Base-by-base conservation (phyloP, 1,284 basidiomycete genomes). In the Apiotrichum mycotoxinovorans region DNA sequence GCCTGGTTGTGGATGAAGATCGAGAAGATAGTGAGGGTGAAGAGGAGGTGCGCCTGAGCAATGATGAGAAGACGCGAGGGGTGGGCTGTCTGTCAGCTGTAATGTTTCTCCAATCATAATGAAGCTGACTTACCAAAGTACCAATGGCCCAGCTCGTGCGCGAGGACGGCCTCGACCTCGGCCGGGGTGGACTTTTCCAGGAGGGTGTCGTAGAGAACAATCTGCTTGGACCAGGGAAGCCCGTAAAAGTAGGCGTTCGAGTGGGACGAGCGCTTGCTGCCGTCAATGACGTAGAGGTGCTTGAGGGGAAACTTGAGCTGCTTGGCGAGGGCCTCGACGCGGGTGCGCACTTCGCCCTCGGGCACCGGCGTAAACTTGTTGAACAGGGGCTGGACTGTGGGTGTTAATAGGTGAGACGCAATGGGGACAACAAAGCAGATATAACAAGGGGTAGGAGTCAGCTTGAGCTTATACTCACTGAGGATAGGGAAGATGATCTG, bases 131-230 rank as follows among this genome's bases (percentile, higher is more conserved):
- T 5, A 48, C 46, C 81, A 77, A 85, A 85, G 69, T 88, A 89
- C 92, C 92, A 97, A 78, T 97, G 93, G 0, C 95, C 95, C 23
- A 98, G 87, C 74, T 98, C 95, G 78, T 98, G 94, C 0, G 92
- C 79, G 26, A 82, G 69, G 3, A 95, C 90, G 22, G 92, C 92
- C 67, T 94, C 91, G 23, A 96, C 89, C 74, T 94, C 89, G 30
- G 89, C 88, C 0, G 92, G 83, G 56, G 86, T 85, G 72, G 85
- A 88, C 72, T 97, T 86, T 68, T 94, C 87, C 73, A 98, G 90
- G 60, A 98, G 83, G 0, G 95, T 98, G 72, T 98, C 95, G 73
- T 91, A 98, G 67, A 98, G 88, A 72, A 98, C 94, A 67, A 98
- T 94, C 75, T 94, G 91, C 71, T 95, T 95, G 73, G 89, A 88